Conservation (phyloP, 2,329 filamentous ascomycete species). For the Atkinsonella texensis region DNA sequence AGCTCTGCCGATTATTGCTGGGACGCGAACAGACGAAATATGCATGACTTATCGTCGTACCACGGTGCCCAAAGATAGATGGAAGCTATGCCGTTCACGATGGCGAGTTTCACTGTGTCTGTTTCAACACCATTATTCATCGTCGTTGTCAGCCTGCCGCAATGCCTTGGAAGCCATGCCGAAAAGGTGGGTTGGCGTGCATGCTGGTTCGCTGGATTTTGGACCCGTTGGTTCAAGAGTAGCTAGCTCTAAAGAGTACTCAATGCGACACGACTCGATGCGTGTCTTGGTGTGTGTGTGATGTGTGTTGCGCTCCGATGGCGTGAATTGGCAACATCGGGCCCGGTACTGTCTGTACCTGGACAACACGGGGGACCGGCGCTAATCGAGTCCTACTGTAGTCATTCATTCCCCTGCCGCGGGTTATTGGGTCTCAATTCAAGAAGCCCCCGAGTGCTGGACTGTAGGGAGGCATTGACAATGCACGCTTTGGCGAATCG, state of each 20-base stretch:
- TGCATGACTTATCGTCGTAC: background rate
- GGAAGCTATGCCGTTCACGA: background rate
- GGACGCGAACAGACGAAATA: background rate
- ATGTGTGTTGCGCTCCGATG: too few relatives aligned
- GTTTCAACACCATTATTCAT: background rate
- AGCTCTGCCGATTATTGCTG: background rate
- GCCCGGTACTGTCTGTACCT: too few relatives aligned
- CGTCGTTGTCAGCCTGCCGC: conserved; percentile 1
- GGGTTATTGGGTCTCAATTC: too few relatives aligned
- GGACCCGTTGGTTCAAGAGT: background rate
- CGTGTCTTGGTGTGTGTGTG: background rate
- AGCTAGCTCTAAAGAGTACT: background rate
- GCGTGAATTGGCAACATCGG: too few relatives aligned
- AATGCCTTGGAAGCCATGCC: conserved; percentile 1
- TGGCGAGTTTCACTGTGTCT: background rate
- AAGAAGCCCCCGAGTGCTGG: too few relatives aligned
- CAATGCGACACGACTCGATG: background rate
- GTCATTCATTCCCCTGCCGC: too few relatives aligned
- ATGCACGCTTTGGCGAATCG: too few relatives aligned
- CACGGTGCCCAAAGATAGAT: too few relatives aligned
- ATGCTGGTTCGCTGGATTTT: conserved; percentile 1
- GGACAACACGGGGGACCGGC: too few relatives aligned
- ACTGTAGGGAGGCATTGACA: too few relatives aligned
- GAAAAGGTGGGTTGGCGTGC: conserved; percentile 4
- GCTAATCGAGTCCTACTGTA: too few relatives aligned